Conservation (phyloP, 805 yeast species). For the Barnettozyma californica region DNA sequence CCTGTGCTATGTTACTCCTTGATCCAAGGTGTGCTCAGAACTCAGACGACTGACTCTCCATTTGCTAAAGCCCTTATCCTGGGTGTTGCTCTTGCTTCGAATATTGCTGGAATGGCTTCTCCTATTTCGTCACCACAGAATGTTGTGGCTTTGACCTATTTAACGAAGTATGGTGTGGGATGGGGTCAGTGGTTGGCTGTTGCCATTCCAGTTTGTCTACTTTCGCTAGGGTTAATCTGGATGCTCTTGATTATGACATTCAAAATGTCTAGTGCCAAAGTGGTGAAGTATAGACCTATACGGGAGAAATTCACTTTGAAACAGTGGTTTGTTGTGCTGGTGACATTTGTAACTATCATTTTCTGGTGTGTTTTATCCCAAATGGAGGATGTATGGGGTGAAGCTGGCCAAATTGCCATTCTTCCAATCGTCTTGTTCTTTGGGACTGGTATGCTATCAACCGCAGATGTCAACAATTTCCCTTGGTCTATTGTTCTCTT, state of each 20-base stretch:
- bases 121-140: constrained; percentile 97
- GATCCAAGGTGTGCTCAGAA: constrained; percentile 77
- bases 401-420: constrained; percentile 87
- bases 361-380: constrained; percentile 87
- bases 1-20: constrained; percentile 89
- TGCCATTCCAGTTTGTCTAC: constrained; percentile 72
- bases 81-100: constrained; percentile 89
- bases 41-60: constrained; percentile 69
- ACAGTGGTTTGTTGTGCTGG: constrained; percentile 72
- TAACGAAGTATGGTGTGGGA: constrained; percentile 57
- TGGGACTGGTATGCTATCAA: constrained; percentile 79
- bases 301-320: constrained; percentile 59
- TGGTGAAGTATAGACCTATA: constrained; percentile 44
- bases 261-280: constrained; percentile 41
- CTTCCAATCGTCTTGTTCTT: constrained; percentile 82
- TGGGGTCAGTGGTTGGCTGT: constrained; percentile 95
- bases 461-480: constrained; percentile 87
- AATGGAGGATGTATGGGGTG: constrained; percentile 71
- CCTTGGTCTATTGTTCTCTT: constrained; percentile 94
- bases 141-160: constrained; percentile 78
- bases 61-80: constrained; percentile 80
- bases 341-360: constrained; percentile 66
- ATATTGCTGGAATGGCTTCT: constrained; percentile 93
- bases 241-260: constrained; percentile 53
- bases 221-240: constrained; percentile 67